A percentile compares a stretch with the other conserved stretches of the same genome.
Evolutionary conservation across 257 asterid genomes (phyloP).

Genomic region (Pogostemon cablin): DNA sequence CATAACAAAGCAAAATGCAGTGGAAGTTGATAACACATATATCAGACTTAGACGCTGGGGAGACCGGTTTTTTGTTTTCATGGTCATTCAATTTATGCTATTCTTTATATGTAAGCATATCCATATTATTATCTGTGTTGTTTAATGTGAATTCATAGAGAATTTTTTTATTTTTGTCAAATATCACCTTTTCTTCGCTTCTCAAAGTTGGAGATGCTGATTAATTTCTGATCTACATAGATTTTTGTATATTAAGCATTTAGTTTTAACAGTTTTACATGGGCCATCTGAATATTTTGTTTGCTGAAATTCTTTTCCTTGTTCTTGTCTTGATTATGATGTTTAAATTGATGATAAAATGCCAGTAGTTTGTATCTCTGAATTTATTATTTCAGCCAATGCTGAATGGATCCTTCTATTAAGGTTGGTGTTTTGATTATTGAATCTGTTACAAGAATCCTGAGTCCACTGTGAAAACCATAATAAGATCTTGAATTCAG

Average conservation of each 20-base stretch:
- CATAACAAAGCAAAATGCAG: constrained; percentile 60
- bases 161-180: constrained; percentile 4
- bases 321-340: constrained; percentile 3
- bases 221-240: not conserved
- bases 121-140: not conserved
- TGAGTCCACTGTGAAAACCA: constrained; percentile 11
- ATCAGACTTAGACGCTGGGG: constrained; percentile 68
- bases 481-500: constrained; percentile 6
- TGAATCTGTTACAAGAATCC: constrained; percentile 9
- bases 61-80: constrained; percentile 69
- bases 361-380: constrained; percentile 3
- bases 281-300: not conserved
- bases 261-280: constrained; percentile 12
- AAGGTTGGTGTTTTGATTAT: not conserved
- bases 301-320: constrained; percentile 9
- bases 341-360: constrained; percentile 10
- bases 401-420: not conserved
- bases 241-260: constrained; percentile 14
- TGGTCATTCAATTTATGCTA: constrained; percentile 66
- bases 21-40: constrained; percentile 49
- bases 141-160: constrained; percentile 13
- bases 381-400: constrained; percentile 11
- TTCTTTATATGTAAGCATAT: constrained; percentile 74
- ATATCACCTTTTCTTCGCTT: constrained; percentile 3
- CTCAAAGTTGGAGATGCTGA: constrained; percentile 6